phyloP scores from a whole-genome alignment of 2,329 filamentous ascomycete species.

The Aspergillus niger region DNA sequence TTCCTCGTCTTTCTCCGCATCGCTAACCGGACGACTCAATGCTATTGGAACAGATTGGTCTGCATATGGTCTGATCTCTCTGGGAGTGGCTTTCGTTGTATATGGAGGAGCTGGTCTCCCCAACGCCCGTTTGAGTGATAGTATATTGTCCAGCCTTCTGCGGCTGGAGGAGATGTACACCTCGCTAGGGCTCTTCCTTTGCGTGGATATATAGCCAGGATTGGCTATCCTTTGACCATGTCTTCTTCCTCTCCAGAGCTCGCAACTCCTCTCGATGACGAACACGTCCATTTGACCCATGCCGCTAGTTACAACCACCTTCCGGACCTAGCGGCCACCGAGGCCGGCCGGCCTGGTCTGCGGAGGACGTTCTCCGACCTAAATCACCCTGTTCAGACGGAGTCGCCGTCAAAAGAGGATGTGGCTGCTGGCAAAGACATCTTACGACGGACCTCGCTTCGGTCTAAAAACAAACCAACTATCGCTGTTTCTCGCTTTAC shows the following conservation, averaged over 20 bases:
- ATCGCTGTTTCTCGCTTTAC: slow-evolving; percentile 40
- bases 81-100: slow-evolving; percentile 21
- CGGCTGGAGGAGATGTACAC: slow-evolving; percentile 33
- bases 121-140: slow-evolving; percentile 25
- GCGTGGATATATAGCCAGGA: slow-evolving; percentile 22
- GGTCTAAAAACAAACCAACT: slow-evolving; percentile 36
- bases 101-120: slow-evolving; percentile 48
- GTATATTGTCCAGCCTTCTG: slow-evolving; percentile 18
- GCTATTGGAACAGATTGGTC: slow-evolving; percentile 4
- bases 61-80: slow-evolving; percentile 19
- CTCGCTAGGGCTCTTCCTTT: slow-evolving; percentile 25
- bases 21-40: slow-evolving; percentile 14
- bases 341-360: slow-evolving; percentile 39
- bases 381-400: slow-evolving; percentile 44
- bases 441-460: slow-evolving; percentile 44
- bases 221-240: slow-evolving; percentile 33
- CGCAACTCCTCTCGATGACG: slow-evolving; percentile 28
- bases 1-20: background rate
- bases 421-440: slow-evolving; percentile 45
- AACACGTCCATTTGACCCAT: slow-evolving; percentile 46
- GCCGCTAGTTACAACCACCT: slow-evolving; percentile 62
- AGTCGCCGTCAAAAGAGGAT: slow-evolving; percentile 41
- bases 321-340: slow-evolving; percentile 41
- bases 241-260: slow-evolving; percentile 31
- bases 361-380: slow-evolving; percentile 55